A percentile compares a stretch with the other conserved stretches of the same genome.
Conservation (phyloP, 2,329 filamentous ascomycete species). For the Cytospora schulzeri region DNA sequence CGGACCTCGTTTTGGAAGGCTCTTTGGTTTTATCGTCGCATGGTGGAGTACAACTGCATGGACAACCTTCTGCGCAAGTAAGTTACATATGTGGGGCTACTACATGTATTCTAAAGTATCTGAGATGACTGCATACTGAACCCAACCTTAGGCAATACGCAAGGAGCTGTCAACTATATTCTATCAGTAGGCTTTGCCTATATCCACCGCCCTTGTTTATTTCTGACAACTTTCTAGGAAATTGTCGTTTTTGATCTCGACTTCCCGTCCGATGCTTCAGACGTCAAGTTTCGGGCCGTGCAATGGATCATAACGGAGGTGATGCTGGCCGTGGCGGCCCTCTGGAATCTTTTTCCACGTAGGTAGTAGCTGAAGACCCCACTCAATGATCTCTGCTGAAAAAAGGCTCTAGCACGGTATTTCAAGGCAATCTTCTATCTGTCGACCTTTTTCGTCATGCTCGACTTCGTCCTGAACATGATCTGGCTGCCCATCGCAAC, state of each 20-base stretch:
- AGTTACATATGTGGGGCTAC: slow-evolving; percentile 22
- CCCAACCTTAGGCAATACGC: slow-evolving; percentile 45
- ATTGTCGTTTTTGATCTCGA: slow-evolving; percentile 58
- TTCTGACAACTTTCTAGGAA: slow-evolving; percentile 43
- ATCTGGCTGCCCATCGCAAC: slow-evolving; percentile 63
- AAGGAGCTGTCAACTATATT: slow-evolving; percentile 54
- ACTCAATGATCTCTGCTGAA: neutral
- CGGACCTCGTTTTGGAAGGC: slow-evolving; percentile 54
- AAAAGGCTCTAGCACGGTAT: slow-evolving; percentile 40
- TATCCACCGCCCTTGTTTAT: too few relatives aligned
- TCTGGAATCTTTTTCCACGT: slow-evolving; percentile 55
- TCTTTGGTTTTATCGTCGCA: slow-evolving; percentile 63
- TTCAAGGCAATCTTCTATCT: slow-evolving; percentile 54
- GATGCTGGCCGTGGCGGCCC: slow-evolving; percentile 50
- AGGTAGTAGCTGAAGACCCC: slow-evolving; percentile 28
- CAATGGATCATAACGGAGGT: slow-evolving; percentile 62
- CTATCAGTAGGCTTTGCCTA: slow-evolving; percentile 52
- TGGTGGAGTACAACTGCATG: slow-evolving; percentile 66
- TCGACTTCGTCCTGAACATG: slow-evolving; percentile 62
- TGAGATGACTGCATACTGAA: too few relatives aligned
- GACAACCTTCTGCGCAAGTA: slow-evolving; percentile 60
- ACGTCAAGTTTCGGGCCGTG: slow-evolving; percentile 60
- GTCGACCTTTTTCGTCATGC: slow-evolving; percentile 52
- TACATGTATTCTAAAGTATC: too few relatives aligned
- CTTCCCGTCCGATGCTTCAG: slow-evolving; percentile 54